phyloP scores from a whole-genome alignment of 345 rosid species.

The Boechera divaricarpa region DNA sequence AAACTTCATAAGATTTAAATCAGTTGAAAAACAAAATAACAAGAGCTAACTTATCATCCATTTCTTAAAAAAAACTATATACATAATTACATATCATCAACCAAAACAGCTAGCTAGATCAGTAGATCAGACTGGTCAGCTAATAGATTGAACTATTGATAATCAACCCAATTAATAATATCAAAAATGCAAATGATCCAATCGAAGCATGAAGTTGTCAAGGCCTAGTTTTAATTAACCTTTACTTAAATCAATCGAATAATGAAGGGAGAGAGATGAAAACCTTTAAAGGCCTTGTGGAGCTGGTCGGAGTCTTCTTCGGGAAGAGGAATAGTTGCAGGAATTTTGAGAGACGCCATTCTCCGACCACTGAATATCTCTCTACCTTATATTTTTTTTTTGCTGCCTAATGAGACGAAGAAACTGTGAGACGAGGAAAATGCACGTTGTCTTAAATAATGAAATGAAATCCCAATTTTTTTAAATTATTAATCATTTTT shows the following conservation, averaged over 20 bases:
- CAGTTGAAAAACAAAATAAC: neutral
- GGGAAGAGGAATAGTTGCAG: constrained; percentile 67
- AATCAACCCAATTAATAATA: constrained; percentile 15
- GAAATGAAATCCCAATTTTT: neutral
- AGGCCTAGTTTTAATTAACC: constrained; percentile 5
- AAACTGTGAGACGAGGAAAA: constrained; percentile 26
- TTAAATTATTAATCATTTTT: neutral
- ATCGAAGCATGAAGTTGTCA: constrained; percentile 7
- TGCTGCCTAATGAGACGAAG: constrained; percentile 20
- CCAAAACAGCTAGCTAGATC: constrained; percentile 34
- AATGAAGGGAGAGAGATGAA: constrained; percentile 4
- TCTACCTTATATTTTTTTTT: neutral
- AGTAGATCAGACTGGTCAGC: neutral
- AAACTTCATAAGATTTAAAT: neutral
- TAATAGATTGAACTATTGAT: neutral
- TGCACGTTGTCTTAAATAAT: constrained; percentile 30
- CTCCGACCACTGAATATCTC: constrained; percentile 23
- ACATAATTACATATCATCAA: neutral
- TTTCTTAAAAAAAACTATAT: neutral
- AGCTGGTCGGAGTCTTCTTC: constrained; percentile 92
- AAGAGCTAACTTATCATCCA: neutral
- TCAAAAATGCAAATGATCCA: neutral
- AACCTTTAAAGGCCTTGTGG: constrained; percentile 80
- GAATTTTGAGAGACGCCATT: constrained; percentile 81
- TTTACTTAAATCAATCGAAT: neutral